phyloP scores from a whole-genome alignment of 2,329 filamentous ascomycete genomes.

The Juglanconis juglandina region DNA sequence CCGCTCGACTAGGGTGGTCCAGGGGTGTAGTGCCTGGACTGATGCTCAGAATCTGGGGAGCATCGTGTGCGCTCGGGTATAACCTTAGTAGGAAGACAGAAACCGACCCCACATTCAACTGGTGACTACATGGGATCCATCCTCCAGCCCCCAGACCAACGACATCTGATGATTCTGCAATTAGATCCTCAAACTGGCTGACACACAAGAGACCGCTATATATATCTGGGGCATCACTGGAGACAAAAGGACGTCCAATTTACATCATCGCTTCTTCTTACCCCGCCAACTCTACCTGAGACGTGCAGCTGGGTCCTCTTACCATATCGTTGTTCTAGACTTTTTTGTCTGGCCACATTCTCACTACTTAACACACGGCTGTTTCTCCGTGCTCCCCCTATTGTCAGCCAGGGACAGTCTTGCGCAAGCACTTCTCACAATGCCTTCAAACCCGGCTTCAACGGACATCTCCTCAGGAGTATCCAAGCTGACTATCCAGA shows the following conservation, averaged over 20 bases:
- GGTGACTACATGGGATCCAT: too few species aligned
- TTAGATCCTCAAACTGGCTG: not conserved
- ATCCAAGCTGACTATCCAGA: conserved; percentile 29
- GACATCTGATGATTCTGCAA: too few species aligned
- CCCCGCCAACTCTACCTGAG: not conserved
- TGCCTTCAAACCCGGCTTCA: conserved; percentile 13
- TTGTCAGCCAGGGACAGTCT: not conserved
- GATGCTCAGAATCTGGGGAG: too few species aligned
- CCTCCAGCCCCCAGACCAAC: too few species aligned
- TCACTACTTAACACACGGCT: not conserved
- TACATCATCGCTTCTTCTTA: not conserved
- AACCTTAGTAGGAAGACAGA: too few species aligned
- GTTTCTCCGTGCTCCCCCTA: too few species aligned
- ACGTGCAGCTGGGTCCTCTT: not conserved
- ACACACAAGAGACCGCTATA: not conserved
- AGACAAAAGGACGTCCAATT: not conserved
- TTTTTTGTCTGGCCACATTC: not conserved
- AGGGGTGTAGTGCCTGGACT: too few species aligned
- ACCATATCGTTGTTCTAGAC: not conserved
- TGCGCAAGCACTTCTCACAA: not conserved
- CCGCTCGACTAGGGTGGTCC: too few species aligned
- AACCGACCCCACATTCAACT: too few species aligned
- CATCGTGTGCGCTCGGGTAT: too few species aligned
- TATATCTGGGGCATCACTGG: not conserved
- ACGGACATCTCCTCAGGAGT: conserved; percentile 20